Base-by-base conservation (phyloP, 768 basidiomycete species). In the Cyathus striatus region DNA sequence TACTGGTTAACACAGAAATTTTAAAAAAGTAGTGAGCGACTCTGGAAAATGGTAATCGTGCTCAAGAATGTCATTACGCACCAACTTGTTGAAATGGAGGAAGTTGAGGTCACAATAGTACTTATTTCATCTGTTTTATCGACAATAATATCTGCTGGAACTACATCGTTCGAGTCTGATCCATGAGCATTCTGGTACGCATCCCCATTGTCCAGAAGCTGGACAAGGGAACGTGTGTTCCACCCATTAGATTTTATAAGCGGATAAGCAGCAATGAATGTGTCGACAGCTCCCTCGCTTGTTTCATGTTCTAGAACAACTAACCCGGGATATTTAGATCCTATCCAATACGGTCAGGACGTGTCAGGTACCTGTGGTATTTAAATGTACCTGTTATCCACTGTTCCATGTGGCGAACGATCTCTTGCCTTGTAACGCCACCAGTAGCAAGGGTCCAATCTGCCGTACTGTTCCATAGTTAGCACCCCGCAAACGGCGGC, bases 271-370 rank as follows among this genome's bases (percentile, higher is more conserved):
- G 65, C 63, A 0, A 84, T 79, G 63, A 93, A 94, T 3, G 79
- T 78, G 26, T 68, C 51, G 17, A 90, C 81, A 23, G 83, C 68
- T 49, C 66, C 58, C 33, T 76, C 63, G 23, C 71, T 73, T 18
- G 84, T 65, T 63, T 96, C 93, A 61, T 97, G 94, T 59, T 95
- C 86, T 45, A 96, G 73, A 42, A 90, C 70, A 47, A 90, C 70
- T 18, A 94, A 74, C 24, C 94, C 94, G 2, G 89, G 84, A 7
- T 61, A 66, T 59, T 91, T 90, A 38, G 86, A 65, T 23, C 81
- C 86, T 68, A 33, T 35, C 6, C n/a, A 22, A 43, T 43, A 16
- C 10, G 6, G 36, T 16, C 16, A 17, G 7, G 17, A 43, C 20
- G 20, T n/a, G 22, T 20, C 23, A 17, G 23, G n/a, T 43, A 36